Evolutionary conservation across 371 early-diverging fungal genomes (phyloP).

Genomic region (Mucor saturninus): DNA sequence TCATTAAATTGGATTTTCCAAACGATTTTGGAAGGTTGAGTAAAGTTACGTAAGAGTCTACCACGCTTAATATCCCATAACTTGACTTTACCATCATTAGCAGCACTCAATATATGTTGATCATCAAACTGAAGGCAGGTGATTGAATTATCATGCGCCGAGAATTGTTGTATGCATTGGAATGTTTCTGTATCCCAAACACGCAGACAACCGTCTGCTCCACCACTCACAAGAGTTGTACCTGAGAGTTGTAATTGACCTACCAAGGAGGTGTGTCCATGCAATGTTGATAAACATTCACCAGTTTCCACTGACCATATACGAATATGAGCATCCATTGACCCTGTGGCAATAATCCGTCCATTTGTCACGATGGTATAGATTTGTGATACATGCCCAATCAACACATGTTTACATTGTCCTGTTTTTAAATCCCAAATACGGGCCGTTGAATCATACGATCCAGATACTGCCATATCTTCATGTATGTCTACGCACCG

Average conservation of each 20-base stretch:
- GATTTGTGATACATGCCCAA: slow-evolving; percentile 69
- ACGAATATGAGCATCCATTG: slow-evolving; percentile 74
- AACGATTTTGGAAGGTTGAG: slow-evolving; percentile 63
- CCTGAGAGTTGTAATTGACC: slow-evolving; percentile 83
- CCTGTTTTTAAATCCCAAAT: slow-evolving; percentile 87
- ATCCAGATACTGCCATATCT: slow-evolving; percentile 80
- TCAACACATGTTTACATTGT: slow-evolving; percentile 64
- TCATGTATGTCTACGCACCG: slow-evolving; percentile 82
- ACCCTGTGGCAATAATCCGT: slow-evolving; percentile 71
- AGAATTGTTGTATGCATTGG: slow-evolving; percentile 70
- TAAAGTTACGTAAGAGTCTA: slow-evolving; percentile 68
- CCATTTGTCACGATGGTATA: slow-evolving; percentile 74
- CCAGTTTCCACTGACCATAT: slow-evolving; percentile 73
- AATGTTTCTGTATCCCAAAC: slow-evolving; percentile 84
- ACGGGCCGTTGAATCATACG: slow-evolving; percentile 88
- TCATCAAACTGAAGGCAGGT: slow-evolving; percentile 87
- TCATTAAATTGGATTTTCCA: slow-evolving; percentile 70
- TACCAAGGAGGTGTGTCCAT: slow-evolving; percentile 86
- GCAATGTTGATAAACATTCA: slow-evolving; percentile 57
- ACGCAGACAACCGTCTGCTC: slow-evolving; percentile 85
- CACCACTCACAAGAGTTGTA: slow-evolving; percentile 76
- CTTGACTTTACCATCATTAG: slow-evolving; percentile 87
- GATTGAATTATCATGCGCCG: slow-evolving; percentile 83
- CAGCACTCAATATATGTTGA: slow-evolving; percentile 80
- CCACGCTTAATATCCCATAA: slow-evolving; percentile 85